Evolutionary conservation across 1,284 basidiomycete genomes (phyloP), one percentile per base, ranked within the genome.

Genomic region (Lentinus polychrous): DNA sequence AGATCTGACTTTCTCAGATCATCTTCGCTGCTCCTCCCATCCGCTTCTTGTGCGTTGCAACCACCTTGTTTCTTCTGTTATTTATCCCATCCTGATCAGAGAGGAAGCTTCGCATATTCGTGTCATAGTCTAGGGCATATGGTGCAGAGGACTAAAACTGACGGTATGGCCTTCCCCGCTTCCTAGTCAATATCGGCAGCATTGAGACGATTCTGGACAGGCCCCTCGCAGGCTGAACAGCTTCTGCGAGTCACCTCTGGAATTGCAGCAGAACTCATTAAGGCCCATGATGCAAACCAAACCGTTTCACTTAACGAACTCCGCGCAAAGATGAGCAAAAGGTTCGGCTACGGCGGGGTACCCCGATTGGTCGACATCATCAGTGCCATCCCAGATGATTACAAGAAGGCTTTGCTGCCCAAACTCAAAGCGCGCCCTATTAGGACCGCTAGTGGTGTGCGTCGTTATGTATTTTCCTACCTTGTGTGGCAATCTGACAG

Each of bases 361-460:
- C 96, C 96, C 0, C 71, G 95, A 43, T 77, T 99, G 24, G 95
- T 98, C 39, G 96, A 99, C 66, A 96, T 99, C 60, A 94, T 99
- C 66, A 93, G 93, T 54, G 95, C 96, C 23, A 96, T 99, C 46
- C 96, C 96, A 2, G 94, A 98, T 61, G 93, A 96, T 45, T 93
- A 95, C 72, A 94, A 95, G 68, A 93, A 93, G 60, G 83, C 85
- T 5, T 69, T 99, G 23, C 70, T 97, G 42, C 94, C 94, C 1
- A 94, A 89, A 62, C 73, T 99, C 53, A 89, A 85, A 59, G 96
- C 96, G 12, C 83, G 97, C 59, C 96, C 96, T 5, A 92, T 99
- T 46, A 75, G 96, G 57, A 98, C 94, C n/a, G 96, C 96, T 2
- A 94, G 91, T 66, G 96, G 96, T 50, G 93, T 94, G 61, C 58